Evolutionary conservation across 1,284 basidiomycete genomes (phyloP).

Genomic region (Hemileia vastatrix): DNA sequence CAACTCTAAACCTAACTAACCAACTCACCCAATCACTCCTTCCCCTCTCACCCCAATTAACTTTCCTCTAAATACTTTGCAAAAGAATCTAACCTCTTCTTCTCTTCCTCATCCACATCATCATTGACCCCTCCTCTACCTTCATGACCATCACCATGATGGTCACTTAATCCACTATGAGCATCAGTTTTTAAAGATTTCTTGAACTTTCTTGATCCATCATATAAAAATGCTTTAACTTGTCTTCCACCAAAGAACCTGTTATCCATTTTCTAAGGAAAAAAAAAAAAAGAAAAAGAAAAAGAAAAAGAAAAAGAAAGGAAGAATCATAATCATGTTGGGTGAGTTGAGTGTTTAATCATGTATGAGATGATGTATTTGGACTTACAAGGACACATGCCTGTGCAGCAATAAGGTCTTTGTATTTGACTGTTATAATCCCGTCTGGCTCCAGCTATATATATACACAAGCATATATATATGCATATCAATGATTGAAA

Average conservation of each 20-base stretch:
- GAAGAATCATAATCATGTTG: neutral
- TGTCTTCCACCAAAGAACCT: constrained; percentile 79
- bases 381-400: constrained; percentile 70
- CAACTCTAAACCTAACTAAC: no score
- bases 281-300: neutral
- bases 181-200: constrained; percentile 55
- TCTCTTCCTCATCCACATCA: constrained; percentile 58
- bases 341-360: neutral
- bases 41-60: no score
- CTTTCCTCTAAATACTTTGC: constrained; percentile 63
- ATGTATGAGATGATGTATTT: neutral
- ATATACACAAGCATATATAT: neutral
- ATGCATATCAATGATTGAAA: neutral
- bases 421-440: constrained; percentile 92
- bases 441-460: constrained; percentile 80
- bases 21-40: no score
- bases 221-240: constrained; percentile 69
- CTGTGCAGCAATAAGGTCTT: constrained; percentile 71
- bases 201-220: constrained; percentile 69
- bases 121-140: constrained; percentile 54
- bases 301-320: neutral
- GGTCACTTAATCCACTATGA: constrained; percentile 19
- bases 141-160: constrained; percentile 23
- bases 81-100: constrained; percentile 73
- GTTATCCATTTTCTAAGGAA: constrained; percentile 78